Base-by-base conservation (phyloP, 1,139 yeast genomes). In the Kurtzmaniella natalensis region DNA sequence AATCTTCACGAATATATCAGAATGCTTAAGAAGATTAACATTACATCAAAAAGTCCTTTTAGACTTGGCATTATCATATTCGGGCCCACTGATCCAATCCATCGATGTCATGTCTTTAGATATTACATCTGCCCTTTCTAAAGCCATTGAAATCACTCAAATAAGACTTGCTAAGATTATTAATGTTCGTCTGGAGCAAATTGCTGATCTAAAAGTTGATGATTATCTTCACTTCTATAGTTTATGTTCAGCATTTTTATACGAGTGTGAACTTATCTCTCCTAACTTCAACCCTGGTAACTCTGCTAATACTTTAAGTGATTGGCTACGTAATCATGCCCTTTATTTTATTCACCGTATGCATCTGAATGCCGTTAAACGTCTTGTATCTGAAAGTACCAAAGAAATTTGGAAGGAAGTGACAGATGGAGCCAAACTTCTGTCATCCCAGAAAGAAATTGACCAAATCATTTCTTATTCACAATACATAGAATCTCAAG, bases 251-350 rank as follows among this genome's bases (percentile, higher is more conserved):
- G 69, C 81, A 17, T 89, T 88, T 50, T 64, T 88, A 25, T 76
- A 77, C 33, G 95, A 87, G 51, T 86, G 96, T 55, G 98, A 92
- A 54, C 68, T 80, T 10, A 76, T 89, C 6, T 79, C 87, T 30
- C 96, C 96, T 0, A 80, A 79, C 19, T 72, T 77, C 28, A 71
- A 76, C 11, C 70, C 77, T 2, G 76, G 76, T 35, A 72, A 65
- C 1, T 57, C 67, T 1, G 72, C 72, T 2, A 61, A 59, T 37
- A 59, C 76, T 11, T 61, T 89, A 30, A 76, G 81, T 37, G 86
- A 80, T 37, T 75, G 81, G 55, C 59, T 86, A 15, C 74, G 72
- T n/a, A 70, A 72, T 32, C 95, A 86, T 45, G 68, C 83, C 7
- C 75, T 70, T 37, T 72, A 72, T 40, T 88, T 77, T 49, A 61